phyloP scores from a whole-genome alignment of 352 stramenopile species.

The Phytopythium montanum region DNA sequence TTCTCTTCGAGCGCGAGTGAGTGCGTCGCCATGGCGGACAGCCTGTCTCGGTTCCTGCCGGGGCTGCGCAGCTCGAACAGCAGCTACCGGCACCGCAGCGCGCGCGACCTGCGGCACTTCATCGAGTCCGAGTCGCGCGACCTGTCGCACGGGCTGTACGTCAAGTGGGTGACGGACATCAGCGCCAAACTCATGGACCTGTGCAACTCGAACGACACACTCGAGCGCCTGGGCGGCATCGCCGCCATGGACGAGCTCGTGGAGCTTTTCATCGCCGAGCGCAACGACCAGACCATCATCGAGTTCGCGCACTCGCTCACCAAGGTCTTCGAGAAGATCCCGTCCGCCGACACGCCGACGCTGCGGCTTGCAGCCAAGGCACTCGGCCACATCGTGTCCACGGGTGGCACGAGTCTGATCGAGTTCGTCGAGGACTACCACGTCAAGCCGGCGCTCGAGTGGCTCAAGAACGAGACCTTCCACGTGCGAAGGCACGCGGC shows the following conservation, averaged over 20 bases:
- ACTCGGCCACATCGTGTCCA: conserved; percentile 86
- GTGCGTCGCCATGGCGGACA: conserved; percentile 43
- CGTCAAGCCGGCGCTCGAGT: conserved; percentile 82
- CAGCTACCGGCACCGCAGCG: conserved; percentile 57
- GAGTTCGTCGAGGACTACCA: conserved; percentile 90
- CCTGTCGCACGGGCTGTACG: conserved; percentile 79
- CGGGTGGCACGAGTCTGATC: conserved; percentile 79
- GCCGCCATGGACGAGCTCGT: conserved; percentile 88
- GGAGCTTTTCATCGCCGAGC: conserved; percentile 86
- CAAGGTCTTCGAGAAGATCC: conserved; percentile 87
- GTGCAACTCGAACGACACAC: conserved; percentile 72
- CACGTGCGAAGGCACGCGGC: conserved; percentile 81
- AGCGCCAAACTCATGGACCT: conserved; percentile 79
- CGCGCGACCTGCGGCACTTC: conserved; percentile 72
- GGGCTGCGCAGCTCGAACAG: conserved; percentile 65
- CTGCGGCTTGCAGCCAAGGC: conserved; percentile 74
- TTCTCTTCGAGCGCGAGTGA: not conserved
- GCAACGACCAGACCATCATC: conserved; percentile 89
- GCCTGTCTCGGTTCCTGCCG: conserved; percentile 71
- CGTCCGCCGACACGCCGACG: conserved; percentile 62
- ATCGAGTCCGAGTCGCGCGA: conserved; percentile 87
- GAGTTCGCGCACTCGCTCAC: conserved; percentile 87
- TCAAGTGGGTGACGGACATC: conserved; percentile 86
- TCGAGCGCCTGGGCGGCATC: conserved; percentile 83
- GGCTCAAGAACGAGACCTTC: conserved; percentile 89